phyloP scores from a whole-genome alignment of 208 protist genomes.

The Leishmania arabica region DNA sequence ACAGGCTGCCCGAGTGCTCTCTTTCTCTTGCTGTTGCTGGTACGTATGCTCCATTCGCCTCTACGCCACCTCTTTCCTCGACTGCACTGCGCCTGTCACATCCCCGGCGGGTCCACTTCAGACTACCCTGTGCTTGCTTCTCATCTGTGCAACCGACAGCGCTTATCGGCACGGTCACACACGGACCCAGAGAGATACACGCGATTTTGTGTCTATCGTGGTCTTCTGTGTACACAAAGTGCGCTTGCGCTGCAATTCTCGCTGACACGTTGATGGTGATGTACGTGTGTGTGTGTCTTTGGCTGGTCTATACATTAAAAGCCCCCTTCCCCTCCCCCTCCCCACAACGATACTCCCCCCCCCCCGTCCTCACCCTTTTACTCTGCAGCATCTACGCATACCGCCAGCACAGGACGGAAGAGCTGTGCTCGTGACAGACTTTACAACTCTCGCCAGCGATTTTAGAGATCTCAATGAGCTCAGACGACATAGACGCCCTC shows the following conservation, averaged over 20 bases:
- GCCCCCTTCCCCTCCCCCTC: not conserved
- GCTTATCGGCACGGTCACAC: not conserved
- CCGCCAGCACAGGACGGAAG: not conserved
- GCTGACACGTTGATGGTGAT: not conserved
- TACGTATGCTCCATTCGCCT: no score
- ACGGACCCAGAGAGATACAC: not conserved
- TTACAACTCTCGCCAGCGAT: not conserved
- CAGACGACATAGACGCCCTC: conserved; percentile 80
- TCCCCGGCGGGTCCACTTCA: not conserved
- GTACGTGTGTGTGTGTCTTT: not conserved
- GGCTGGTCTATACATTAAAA: not conserved
- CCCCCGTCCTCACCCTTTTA: no score
- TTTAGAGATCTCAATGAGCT: conserved; percentile 29
- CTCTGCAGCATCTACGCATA: not conserved
- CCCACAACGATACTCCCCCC: not conserved
- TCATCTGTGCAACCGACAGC: not conserved
- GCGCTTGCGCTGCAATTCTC: not conserved
- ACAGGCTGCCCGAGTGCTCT: not conserved
- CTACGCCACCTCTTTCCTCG: not conserved
- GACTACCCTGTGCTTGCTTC: not conserved
- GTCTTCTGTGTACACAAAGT: not conserved
- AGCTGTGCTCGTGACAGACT: not conserved
- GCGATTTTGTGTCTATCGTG: not conserved
- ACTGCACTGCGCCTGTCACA: not conserved
- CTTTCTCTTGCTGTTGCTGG: not conserved